Conservation (phyloP, 78 protist genomes). For the Protostelium mycophagum region DNA sequence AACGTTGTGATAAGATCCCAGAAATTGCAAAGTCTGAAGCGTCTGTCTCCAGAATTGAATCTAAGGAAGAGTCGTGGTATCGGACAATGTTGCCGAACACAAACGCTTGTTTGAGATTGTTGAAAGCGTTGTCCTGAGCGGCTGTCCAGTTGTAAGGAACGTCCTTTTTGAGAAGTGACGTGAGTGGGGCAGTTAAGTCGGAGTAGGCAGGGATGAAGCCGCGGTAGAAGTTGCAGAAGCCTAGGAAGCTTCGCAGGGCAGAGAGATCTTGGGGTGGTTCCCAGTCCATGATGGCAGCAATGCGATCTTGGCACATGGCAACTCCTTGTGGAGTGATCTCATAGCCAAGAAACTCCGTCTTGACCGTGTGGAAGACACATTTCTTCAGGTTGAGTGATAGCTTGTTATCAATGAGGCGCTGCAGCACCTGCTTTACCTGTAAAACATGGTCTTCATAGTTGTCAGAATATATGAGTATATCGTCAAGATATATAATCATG, state of each 20-base stretch:
- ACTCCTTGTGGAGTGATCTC: not conserved
- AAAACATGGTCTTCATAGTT: not conserved
- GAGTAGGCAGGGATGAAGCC: constrained; percentile 11
- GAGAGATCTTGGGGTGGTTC: not conserved
- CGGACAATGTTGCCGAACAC: not conserved
- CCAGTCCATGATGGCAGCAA: constrained; percentile 4
- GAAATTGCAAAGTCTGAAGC: constrained; percentile 29
- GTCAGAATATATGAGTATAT: constrained; percentile 8
- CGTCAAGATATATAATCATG: constrained; percentile 2
- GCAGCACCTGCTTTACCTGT: constrained; percentile 11
- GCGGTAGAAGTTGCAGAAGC: constrained; percentile 20
- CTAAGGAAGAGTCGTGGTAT: not conserved
- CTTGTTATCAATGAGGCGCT: not conserved
- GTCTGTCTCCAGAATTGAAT: constrained; percentile 10
- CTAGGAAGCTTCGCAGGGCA: constrained; percentile 7
- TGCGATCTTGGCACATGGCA: not conserved
- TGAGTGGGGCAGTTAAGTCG: not conserved
- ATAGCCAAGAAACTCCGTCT: constrained; percentile 22
- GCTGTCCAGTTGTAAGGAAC: not conserved
- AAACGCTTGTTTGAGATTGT: not conserved
- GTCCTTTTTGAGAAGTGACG: not conserved
- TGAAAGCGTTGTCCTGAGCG: not conserved
- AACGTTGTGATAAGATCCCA: constrained; percentile 25
- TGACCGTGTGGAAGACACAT: not conserved
- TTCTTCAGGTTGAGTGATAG: not conserved